Conservation (phyloP, 352 stramenopile species). For the Phytophthora pistaciae region DNA sequence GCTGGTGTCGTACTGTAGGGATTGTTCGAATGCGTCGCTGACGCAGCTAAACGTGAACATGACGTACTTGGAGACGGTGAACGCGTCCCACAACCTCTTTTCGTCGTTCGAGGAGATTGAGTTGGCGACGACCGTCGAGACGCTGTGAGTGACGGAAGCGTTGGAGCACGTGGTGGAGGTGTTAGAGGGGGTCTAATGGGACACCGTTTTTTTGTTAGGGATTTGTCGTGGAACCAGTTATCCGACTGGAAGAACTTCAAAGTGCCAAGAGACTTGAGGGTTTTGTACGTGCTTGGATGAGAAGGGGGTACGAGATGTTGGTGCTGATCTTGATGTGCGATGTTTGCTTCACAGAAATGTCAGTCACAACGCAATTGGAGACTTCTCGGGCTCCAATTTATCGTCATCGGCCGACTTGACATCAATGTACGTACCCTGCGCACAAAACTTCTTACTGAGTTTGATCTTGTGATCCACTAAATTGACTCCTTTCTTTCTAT, state of each 20-base stretch:
- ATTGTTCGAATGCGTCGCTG: conserved; percentile 40
- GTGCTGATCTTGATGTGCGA: not conserved
- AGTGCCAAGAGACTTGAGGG: conserved; percentile 36
- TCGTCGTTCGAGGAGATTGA: conserved; percentile 32
- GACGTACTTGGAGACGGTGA: conserved; percentile 37
- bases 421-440: conserved; percentile 31
- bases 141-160: conserved; percentile 29
- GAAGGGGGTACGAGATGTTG: not conserved
- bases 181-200: not conserved
- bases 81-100: conserved; percentile 32
- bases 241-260: conserved; percentile 41
- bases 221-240: conserved; percentile 41
- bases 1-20: conserved; percentile 9
- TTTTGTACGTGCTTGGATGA: conserved; percentile 24
- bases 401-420: conserved; percentile 30
- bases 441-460: not conserved
- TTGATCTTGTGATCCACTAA: not conserved
- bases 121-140: conserved; percentile 33
- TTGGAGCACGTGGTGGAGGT: not conserved
- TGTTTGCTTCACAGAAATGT: conserved; percentile 30
- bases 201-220: conserved; percentile 13
- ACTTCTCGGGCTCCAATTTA: conserved; percentile 35
- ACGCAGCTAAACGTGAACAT: conserved; percentile 27
- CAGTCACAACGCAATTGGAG: conserved; percentile 37
- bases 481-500: not conserved